Percentiles rank a stretch among this genome's conserved stretches.
Evolutionary conservation across 2,329 filamentous ascomycete genomes (phyloP).

Genomic region (Alternaria novae-zelandiae): DNA sequence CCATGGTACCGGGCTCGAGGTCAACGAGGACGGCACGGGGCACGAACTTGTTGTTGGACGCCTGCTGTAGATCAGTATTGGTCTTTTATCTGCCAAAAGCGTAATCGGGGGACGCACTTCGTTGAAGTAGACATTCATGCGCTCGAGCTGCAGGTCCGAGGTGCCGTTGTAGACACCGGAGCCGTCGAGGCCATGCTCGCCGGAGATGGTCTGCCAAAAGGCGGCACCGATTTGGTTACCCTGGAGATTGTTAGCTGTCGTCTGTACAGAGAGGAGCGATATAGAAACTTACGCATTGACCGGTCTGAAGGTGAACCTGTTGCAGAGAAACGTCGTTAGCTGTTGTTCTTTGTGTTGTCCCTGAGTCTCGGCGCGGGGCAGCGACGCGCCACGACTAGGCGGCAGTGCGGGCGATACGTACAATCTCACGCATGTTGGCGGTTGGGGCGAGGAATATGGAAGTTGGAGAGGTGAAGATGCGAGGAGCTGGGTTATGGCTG

Average conservation of each 20-base stretch:
- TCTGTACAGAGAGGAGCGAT: slow-evolving; percentile 8
- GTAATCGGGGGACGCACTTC: slow-evolving; percentile 64
- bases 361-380: slow-evolving; percentile 51
- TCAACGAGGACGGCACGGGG: slow-evolving; percentile 99
- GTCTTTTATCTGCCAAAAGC: slow-evolving; percentile 5
- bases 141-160: slow-evolving; percentile 98
- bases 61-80: slow-evolving; percentile 60
- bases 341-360: slow-evolving; percentile 52
- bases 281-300: slow-evolving; percentile 85
- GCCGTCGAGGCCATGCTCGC: slow-evolving; percentile 92
- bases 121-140: slow-evolving; percentile 99
- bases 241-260: slow-evolving; percentile 58
- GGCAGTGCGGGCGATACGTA: slow-evolving; percentile 53
- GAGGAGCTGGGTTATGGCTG: slow-evolving; percentile 35
- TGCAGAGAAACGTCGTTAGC: slow-evolving; percentile 62
- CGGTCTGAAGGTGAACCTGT: slow-evolving; percentile 99
- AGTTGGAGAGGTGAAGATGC: slow-evolving; percentile 41
- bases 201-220: slow-evolving; percentile 80
- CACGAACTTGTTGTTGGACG: slow-evolving; percentile 98
- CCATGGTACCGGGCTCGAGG: slow-evolving; percentile 99
- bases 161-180: slow-evolving; percentile 98
- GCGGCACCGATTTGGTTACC: slow-evolving; percentile 99
- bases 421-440: slow-evolving; percentile 72
- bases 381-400: slow-evolving; percentile 53
- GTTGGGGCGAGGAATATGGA: slow-evolving; percentile 28